These are phyloP conservation scores for Dactylellina haptotyla DNA, from an alignment of 2,329 filamentous ascomycete genomes.

Conservation along the genomic window DNA sequence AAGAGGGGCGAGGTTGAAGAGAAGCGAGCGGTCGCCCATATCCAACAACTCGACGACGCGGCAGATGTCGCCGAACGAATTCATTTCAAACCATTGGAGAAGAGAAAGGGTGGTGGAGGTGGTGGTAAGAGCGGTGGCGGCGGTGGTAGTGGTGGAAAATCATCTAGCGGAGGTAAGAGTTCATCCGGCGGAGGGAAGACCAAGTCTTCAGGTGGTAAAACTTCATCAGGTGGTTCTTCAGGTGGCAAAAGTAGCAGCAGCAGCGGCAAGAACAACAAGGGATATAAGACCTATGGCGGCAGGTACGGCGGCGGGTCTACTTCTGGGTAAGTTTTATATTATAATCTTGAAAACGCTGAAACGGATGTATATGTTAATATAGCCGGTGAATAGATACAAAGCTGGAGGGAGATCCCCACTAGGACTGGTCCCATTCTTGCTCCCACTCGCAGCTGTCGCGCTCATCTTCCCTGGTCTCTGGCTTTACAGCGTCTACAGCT, in stretches of 20 bases:
- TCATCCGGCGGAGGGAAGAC: constrained; percentile 55
- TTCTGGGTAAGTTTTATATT: constrained; percentile 35
- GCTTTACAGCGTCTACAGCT: constrained; percentile 72
- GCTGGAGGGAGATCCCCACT: constrained; percentile 66
- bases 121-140: constrained; percentile 27
- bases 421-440: constrained; percentile 67
- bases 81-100: constrained; percentile 39
- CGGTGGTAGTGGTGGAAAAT: constrained; percentile 60
- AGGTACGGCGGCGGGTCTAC: constrained; percentile 58
- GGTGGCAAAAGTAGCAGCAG: constrained; percentile 17
- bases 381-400: constrained; percentile 67
- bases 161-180: constrained; percentile 61
- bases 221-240: constrained; percentile 22
- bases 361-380: not conserved
- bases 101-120: constrained; percentile 40
- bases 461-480: constrained; percentile 73
- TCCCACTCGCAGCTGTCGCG: constrained; percentile 65
- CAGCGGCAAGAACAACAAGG: constrained; percentile 51
- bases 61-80: constrained; percentile 25
- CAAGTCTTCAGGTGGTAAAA: constrained; percentile 12
- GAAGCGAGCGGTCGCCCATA: constrained; percentile 25
- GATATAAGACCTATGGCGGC: constrained; percentile 58
- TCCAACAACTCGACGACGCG: constrained; percentile 10
- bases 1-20: constrained; percentile 21
- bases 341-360: constrained; percentile 68